Conservation (phyloP, 805 yeast genomes). For the Priceomyces haplophilus region DNA sequence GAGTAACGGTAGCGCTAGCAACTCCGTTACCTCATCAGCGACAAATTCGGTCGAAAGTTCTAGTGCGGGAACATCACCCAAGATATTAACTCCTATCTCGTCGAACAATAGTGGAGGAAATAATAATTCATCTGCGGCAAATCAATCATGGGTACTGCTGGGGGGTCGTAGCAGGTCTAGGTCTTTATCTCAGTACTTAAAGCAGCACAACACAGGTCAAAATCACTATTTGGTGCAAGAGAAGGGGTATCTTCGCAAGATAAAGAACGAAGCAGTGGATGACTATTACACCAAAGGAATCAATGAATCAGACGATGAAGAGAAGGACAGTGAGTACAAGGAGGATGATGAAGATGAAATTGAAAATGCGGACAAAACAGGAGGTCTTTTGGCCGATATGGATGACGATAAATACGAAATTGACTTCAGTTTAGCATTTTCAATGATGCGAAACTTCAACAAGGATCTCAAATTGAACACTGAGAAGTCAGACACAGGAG, state of each 20-base stretch:
- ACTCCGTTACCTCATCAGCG: not conserved
- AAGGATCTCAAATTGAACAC: constrained; percentile 34
- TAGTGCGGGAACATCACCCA: not conserved
- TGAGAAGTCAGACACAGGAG: constrained; percentile 32
- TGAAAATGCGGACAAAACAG: constrained; percentile 17
- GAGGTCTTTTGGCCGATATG: constrained; percentile 36
- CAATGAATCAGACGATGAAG: constrained; percentile 34
- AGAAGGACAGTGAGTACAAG: constrained; percentile 17
- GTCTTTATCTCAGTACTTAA: constrained; percentile 17
- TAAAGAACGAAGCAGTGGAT: constrained; percentile 58
- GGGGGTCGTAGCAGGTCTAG: constrained; percentile 11
- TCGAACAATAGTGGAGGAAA: not conserved
- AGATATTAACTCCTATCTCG: not conserved
- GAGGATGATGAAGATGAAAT: constrained; percentile 23
- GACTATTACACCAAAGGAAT: constrained; percentile 73
- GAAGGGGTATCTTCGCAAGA: constrained; percentile 58
- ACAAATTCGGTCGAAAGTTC: not conserved
- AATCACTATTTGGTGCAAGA: constrained; percentile 58
- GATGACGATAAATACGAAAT: constrained; percentile 47
- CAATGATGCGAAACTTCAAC: constrained; percentile 29
- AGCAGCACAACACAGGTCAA: constrained; percentile 14
- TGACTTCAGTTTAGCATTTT: constrained; percentile 41
- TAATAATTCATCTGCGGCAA: not conserved
- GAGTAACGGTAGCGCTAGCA: not conserved
- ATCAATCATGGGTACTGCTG: not conserved